These are phyloP conservation scores for Phytopythium mirpurense DNA, from an alignment of 352 stramenopile genomes.

Conservation along the genomic window DNA sequence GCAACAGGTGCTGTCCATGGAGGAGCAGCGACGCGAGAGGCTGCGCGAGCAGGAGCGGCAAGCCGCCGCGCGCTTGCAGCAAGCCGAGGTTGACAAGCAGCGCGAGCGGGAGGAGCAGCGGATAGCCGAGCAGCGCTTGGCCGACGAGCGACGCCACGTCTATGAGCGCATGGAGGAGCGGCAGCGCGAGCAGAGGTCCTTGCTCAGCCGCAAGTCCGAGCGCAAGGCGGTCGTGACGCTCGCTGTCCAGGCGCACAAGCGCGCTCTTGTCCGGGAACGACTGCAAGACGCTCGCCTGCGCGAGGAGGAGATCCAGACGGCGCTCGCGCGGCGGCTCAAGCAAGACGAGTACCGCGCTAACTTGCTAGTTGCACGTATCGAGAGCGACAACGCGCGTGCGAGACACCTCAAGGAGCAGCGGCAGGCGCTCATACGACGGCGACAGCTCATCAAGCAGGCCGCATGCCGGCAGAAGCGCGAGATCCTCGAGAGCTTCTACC, in stretches of 20 bases:
- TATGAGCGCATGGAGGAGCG: slow-evolving; percentile 67
- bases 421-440: slow-evolving; percentile 40
- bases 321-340: slow-evolving; percentile 50
- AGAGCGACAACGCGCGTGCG: slow-evolving; percentile 55
- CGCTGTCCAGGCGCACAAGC: slow-evolving; percentile 50
- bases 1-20: slow-evolving; percentile 44
- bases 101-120: slow-evolving; percentile 41
- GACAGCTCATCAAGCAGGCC: slow-evolving; percentile 62
- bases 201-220: slow-evolving; percentile 36
- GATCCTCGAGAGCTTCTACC: slow-evolving; percentile 75
- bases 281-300: slow-evolving; percentile 71
- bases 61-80: slow-evolving; percentile 29
- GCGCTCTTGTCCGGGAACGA: slow-evolving; percentile 32
- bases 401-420: slow-evolving; percentile 53
- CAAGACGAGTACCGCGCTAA: slow-evolving; percentile 58
- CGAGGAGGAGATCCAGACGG: slow-evolving; percentile 71
- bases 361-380: slow-evolving; percentile 52
- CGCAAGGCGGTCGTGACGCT: slow-evolving; percentile 50
- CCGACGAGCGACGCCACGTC: slow-evolving; percentile 41
- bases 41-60: slow-evolving; percentile 47
- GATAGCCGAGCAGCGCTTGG: slow-evolving; percentile 38
- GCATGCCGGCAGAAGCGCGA: slow-evolving; percentile 59
- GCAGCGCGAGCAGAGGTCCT: slow-evolving; percentile 32
- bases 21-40: slow-evolving; percentile 42
- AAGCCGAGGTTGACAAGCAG: slow-evolving; percentile 47